phyloP scores from a whole-genome alignment of 768 basidiomycete species.

The Podaxis mareebaensis region DNA sequence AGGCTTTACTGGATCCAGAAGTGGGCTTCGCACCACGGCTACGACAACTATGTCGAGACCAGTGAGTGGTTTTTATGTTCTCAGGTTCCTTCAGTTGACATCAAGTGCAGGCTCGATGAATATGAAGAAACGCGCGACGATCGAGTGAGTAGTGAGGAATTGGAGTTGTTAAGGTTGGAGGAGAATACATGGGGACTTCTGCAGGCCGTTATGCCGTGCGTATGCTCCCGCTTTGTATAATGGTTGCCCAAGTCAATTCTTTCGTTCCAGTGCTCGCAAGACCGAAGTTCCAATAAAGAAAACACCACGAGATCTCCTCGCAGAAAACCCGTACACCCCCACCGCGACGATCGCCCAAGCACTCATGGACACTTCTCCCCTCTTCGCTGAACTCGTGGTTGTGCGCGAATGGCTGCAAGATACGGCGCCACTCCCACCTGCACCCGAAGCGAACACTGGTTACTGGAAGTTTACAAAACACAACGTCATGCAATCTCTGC shows the following conservation, averaged over 20 bases:
- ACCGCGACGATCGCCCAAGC: slow-evolving; percentile 73
- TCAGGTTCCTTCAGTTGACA: not conserved
- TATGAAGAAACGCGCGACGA: slow-evolving; percentile 41
- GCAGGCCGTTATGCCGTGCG: slow-evolving; percentile 76
- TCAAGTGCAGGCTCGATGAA: slow-evolving; percentile 49
- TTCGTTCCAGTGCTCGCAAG: slow-evolving; percentile 59
- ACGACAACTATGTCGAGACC: slow-evolving; percentile 49
- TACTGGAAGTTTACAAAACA: slow-evolving; percentile 87
- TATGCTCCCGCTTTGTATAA: slow-evolving; percentile 19
- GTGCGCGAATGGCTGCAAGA: slow-evolving; percentile 91
- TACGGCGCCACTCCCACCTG: slow-evolving; percentile 57
- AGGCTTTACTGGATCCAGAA: slow-evolving; percentile 61
- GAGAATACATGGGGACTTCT: slow-evolving; percentile 81
- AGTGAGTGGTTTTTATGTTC: slow-evolving; percentile 41
- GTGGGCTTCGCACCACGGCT: slow-evolving; percentile 72
- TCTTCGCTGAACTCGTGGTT: slow-evolving; percentile 74
- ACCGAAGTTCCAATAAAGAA: slow-evolving; percentile 49
- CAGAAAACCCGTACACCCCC: slow-evolving; percentile 81
- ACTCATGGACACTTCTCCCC: slow-evolving; percentile 64
- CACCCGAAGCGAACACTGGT: slow-evolving; percentile 74
- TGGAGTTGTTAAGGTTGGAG: slow-evolving; percentile 69
- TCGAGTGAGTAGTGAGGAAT: slow-evolving; percentile 45
- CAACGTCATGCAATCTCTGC: slow-evolving; percentile 62
- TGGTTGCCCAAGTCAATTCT: not conserved
- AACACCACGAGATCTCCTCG: slow-evolving; percentile 55